A percentile compares a stretch with the other conserved stretches of the same genome.
Evolutionary conservation across 169 alveolate genomes (phyloP).

Genomic region (Eimeria sp.): DNA sequence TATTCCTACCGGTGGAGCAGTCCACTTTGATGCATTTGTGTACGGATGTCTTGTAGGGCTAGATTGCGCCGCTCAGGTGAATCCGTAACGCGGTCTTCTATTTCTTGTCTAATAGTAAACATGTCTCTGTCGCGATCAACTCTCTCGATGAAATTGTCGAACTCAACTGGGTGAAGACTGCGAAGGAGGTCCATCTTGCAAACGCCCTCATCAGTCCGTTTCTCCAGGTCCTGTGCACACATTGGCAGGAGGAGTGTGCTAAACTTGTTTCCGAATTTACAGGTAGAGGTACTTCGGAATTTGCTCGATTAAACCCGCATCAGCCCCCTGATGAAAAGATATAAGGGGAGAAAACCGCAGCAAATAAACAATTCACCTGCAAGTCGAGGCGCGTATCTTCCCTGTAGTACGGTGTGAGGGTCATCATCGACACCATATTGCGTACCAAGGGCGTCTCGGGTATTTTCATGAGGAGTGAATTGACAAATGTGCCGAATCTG

Average conservation of each 20-base stretch:
- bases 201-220: conserved; percentile 82
- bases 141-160: conserved; percentile 77
- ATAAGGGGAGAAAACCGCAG: background rate
- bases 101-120: conserved; percentile 75
- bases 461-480: conserved; percentile 78
- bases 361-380: conserved; percentile 9
- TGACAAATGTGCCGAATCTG: conserved; percentile 57
- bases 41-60: conserved; percentile 66
- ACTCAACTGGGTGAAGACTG: conserved; percentile 70
- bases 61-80: conserved; percentile 67
- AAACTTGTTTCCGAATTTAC: too few species aligned
- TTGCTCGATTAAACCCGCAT: background rate
- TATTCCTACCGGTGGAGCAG: conserved; percentile 70
- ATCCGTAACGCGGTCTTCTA: conserved; percentile 80
- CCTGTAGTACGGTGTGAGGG: conserved; percentile 80
- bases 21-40: conserved; percentile 76
- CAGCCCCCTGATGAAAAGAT: background rate
- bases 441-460: conserved; percentile 78
- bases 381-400: conserved; percentile 77
- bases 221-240: conserved; percentile 51
- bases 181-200: conserved; percentile 83
- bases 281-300: background rate
- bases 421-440: conserved; percentile 78
- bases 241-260: background rate
- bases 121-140: conserved; percentile 80